Evolutionary conservation across 2,329 filamentous ascomycete species (phyloP), one percentile per base, ranked within the genome.

Genomic region (Ilyonectria sp.): DNA sequence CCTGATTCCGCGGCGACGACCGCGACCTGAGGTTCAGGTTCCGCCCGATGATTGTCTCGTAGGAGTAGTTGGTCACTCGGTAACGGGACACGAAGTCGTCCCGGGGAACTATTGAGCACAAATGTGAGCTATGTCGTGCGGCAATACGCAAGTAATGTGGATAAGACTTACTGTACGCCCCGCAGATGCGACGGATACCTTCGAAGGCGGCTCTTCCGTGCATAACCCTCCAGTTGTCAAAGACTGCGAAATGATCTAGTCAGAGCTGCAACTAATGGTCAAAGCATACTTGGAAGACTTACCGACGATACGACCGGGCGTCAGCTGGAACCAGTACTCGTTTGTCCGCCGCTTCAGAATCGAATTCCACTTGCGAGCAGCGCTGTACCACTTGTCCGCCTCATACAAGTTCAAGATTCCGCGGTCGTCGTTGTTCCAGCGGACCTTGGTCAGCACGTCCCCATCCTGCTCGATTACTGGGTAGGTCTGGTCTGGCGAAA

Each of bases 371-470:
- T 90, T 90, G 58, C 89, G 85, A 15, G 94, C 95, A 1, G 95
- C 95, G 21, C 84, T 80, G 78, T 98, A 98, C 94, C 95, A 98
- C 43, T 81, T 77, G 8, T 82, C 79, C 2, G 90, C 64, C 21
- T 68, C 54, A 10, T 54, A 56, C 10, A 68, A 35, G 43, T 67
- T 52, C 67, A 94, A 86, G 2, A 91, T 87, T 1, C 93, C 93
- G 46, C 96, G 87, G 79, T 98, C 96, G 69, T 94, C 92, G 70
- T 95, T 95, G 79, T 99, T 99, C 96, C 96, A 99, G 60, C 95
- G 88, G 7, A 98, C 86, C 63, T 94, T 91, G 21, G 79, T 77
- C 54, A 87, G 52, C 31, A 76, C 64, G 11, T 69, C 69, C 8
- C 82, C 78, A 53, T 90, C 84, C 49, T 90, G 82, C 63, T 91